A percentile compares a stretch with the other conserved stretches of the same genome.
Conservation (phyloP, 768 basidiomycete species). For the Suillus weaverae region DNA sequence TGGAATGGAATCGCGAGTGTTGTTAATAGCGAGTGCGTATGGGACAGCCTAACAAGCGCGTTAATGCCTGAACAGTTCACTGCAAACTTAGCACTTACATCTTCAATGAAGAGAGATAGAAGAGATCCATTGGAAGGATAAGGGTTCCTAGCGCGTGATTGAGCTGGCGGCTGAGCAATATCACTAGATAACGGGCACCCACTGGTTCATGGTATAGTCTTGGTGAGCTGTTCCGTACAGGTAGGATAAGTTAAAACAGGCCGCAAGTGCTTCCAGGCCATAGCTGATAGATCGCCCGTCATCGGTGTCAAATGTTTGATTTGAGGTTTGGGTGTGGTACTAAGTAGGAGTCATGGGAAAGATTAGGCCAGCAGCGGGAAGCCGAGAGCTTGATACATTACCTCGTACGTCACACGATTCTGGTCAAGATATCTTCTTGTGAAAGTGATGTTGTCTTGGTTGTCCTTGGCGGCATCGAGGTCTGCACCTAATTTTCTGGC, state of each 20-base stretch:
- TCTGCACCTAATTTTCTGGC: conserved; percentile 42
- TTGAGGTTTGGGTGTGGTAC: conserved; percentile 63
- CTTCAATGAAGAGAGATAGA: conserved; percentile 54
- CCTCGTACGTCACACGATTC: conserved; percentile 75
- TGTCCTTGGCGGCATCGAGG: conserved; percentile 38
- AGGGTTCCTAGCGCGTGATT: conserved; percentile 43
- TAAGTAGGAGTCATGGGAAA: conserved; percentile 24
- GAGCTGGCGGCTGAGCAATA: not conserved
- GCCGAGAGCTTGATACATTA: conserved; percentile 20
- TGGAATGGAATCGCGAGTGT: conserved; percentile 57
- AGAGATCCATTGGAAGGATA: conserved; percentile 62
- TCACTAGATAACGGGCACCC: conserved; percentile 16
- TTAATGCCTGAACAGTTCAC: not conserved
- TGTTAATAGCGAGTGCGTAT: conserved; percentile 58
- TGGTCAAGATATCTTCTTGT: conserved; percentile 76
- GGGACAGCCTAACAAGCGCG: conserved; percentile 46
- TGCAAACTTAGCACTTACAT: conserved; percentile 32
- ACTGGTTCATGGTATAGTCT: conserved; percentile 69
- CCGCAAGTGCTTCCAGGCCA: conserved; percentile 53
- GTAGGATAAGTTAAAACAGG: conserved; percentile 60
- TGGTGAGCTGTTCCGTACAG: conserved; percentile 73
- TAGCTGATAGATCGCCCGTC: conserved; percentile 54
- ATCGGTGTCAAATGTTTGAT: conserved; percentile 59
- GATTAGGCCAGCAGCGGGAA: not conserved
- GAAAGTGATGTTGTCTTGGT: conserved; percentile 55